Evolutionary conservation across 805 yeast species (phyloP).

Genomic region (Metahyphopichia silvanorum): DNA sequence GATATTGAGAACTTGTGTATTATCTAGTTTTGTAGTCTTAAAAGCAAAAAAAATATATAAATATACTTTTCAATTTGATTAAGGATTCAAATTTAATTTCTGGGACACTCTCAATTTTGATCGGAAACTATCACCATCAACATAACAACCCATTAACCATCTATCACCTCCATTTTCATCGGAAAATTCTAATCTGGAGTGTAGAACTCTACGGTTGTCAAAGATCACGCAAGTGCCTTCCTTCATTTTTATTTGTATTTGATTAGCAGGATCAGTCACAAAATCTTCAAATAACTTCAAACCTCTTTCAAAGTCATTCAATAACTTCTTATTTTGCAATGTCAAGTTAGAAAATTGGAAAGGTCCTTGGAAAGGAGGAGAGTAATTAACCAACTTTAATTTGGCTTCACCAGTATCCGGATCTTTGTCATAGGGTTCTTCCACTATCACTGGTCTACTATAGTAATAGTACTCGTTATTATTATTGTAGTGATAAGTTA

Average conservation of each 20-base stretch:
- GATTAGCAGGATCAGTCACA: constrained; percentile 51
- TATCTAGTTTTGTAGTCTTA: neutral
- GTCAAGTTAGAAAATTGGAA: constrained; percentile 55
- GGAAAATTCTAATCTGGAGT: constrained; percentile 50
- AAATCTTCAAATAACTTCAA: constrained; percentile 56
- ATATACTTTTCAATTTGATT: neutral
- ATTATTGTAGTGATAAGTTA: constrained; percentile 66
- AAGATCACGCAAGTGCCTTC: constrained; percentile 65
- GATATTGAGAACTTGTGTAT: neutral
- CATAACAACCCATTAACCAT: constrained; percentile 75
- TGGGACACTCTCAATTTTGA: constrained; percentile 48
- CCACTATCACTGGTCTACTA: constrained; percentile 61
- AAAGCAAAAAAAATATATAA: neutral
- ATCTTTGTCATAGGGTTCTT: constrained; percentile 28
- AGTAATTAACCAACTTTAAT: constrained; percentile 57
- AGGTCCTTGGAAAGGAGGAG: constrained; percentile 85
- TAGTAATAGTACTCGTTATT: constrained; percentile 60
- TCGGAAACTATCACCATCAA: constrained; percentile 67
- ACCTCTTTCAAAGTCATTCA: constrained; percentile 59
- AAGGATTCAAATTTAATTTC: neutral
- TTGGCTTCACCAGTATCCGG: constrained; percentile 16
- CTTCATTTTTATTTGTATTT: constrained; percentile 49
- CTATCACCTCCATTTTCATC: constrained; percentile 49
- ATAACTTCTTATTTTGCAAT: constrained; percentile 29
- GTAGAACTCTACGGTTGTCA: constrained; percentile 68